Evolutionary conservation across 768 basidiomycete species (phyloP).

Genomic region (Amanita molliuscula): DNA sequence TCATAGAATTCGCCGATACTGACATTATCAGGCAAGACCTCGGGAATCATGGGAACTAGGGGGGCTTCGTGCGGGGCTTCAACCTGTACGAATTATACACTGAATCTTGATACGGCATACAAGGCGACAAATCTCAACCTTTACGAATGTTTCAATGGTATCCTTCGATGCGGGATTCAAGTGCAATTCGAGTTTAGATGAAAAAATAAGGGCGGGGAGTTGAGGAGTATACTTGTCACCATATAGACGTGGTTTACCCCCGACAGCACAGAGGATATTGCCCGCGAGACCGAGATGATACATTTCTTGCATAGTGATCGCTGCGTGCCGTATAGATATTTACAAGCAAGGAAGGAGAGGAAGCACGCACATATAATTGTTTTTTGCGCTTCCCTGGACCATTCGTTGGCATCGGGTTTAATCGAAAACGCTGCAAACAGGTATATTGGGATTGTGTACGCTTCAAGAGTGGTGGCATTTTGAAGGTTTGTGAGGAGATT

Average conservation of each 20-base stretch:
- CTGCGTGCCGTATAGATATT: not conserved
- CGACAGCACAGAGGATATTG: not conserved
- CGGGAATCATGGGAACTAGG: not conserved
- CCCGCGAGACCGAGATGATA: not conserved
- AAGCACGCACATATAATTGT: not conserved
- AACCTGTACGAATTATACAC: not conserved
- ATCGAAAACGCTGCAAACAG: not conserved
- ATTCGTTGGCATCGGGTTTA: not conserved
- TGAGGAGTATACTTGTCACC: not conserved
- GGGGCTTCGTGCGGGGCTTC: not conserved
- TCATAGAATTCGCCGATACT: constrained; percentile 2
- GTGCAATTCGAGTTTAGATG: not conserved
- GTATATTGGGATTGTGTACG: constrained; percentile 1
- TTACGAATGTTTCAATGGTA: not conserved
- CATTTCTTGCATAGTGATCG: constrained; percentile 3
- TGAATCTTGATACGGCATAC: not conserved
- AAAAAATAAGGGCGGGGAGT: not conserved
- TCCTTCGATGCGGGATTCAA: not conserved
- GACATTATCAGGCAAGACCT: not conserved
- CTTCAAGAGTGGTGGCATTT: not conserved
- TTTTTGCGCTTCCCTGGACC: not conserved
- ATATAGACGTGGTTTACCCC: not conserved
- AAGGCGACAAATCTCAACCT: not conserved
- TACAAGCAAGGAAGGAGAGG: not conserved
- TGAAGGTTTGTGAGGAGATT: not conserved